Percentiles rank a stretch among this genome's conserved stretches.
Conservation (phyloP, 108 stramenopile species). For the Phaeodactylum tricornutum region DNA sequence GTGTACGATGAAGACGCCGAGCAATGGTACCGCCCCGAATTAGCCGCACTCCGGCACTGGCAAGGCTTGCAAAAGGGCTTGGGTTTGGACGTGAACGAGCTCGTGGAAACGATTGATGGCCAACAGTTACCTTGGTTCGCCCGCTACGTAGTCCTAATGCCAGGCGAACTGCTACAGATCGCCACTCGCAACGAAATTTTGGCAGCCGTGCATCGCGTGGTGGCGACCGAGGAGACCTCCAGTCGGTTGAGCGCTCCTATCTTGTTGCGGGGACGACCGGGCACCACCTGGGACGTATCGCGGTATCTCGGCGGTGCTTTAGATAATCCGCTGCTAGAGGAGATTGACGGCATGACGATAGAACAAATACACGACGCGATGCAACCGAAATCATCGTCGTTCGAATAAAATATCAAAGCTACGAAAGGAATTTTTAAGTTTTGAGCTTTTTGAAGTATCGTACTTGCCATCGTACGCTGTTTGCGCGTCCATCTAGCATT, state of each 20-base stretch:
- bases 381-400: slow-evolving; percentile 6
- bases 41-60: slow-evolving; percentile 44
- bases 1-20: slow-evolving; percentile 69
- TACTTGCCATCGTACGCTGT: too few species aligned
- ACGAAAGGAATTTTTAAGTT: too few species aligned
- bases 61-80: slow-evolving; percentile 11
- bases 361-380: slow-evolving; percentile 53
- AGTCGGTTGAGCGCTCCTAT: slow-evolving; percentile 55
- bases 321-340: slow-evolving; percentile 36
- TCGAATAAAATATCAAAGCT: too few species aligned
- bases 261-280: slow-evolving; percentile 55
- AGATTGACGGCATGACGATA: slow-evolving; percentile 59
- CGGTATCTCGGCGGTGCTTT: slow-evolving; percentile 53
- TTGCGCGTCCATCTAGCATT: too few species aligned
- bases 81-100: slow-evolving; percentile 16
- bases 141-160: slow-evolving; percentile 68
- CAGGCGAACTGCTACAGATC: slow-evolving; percentile 71
- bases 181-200: slow-evolving; percentile 63
- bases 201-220: slow-evolving; percentile 73
- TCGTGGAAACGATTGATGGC: slow-evolving; percentile 13
- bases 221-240: slow-evolving; percentile 23
- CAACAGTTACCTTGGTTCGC: slow-evolving; percentile 55
- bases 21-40: slow-evolving; percentile 76
- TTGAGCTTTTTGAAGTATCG: too few species aligned
- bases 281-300: slow-evolving; percentile 34